These are phyloP conservation scores for Eucalyptus melliodora DNA, from an alignment of 345 rosid species.

Conservation along the genomic window DNA sequence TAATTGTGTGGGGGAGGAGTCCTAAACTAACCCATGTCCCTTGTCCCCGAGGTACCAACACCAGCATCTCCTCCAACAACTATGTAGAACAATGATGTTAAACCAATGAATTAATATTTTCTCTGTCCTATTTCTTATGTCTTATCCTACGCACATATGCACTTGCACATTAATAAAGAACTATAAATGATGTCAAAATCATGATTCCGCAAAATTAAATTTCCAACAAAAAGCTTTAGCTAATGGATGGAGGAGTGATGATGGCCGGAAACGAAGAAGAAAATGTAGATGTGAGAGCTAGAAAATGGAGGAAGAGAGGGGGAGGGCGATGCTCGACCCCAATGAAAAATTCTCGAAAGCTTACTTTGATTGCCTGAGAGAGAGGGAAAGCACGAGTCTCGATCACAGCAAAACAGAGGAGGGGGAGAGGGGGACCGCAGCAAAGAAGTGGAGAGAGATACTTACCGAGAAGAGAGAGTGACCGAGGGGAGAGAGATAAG, in stretches of 20 bases:
- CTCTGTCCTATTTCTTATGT: not conserved
- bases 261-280: not conserved
- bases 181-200: not conserved
- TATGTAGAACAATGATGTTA: not conserved
- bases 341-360: not conserved
- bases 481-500: not conserved
- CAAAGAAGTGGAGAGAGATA: not conserved
- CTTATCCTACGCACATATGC: not conserved
- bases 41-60: not conserved
- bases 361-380: not conserved
- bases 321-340: not conserved
- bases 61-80: not conserved
- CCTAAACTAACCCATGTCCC: not conserved
- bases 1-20: not conserved
- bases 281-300: not conserved
- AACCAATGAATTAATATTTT: not conserved
- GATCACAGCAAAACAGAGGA: not conserved
- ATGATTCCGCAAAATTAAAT: too few relatives aligned
- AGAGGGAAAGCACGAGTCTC: not conserved
- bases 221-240: too few relatives aligned
- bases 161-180: not conserved
- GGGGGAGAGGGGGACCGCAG: not conserved
- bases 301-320: not conserved
- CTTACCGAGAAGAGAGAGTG: not conserved
- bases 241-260: not conserved